Base-by-base conservation (phyloP, 768 basidiomycete genomes). In the Stropharia rugosoannulata region DNA sequence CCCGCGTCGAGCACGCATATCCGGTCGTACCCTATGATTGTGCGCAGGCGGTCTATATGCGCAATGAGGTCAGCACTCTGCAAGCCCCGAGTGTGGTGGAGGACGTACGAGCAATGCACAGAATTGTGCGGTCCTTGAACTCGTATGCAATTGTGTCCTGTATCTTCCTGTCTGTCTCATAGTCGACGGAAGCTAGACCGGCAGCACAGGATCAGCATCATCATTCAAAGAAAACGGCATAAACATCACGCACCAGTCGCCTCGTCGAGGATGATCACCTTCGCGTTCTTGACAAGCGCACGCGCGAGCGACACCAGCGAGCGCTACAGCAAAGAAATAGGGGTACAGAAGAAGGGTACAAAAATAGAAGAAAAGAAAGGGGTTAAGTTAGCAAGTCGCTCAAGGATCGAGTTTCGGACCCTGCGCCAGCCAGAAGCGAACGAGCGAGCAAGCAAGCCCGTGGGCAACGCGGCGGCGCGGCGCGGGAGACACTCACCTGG, bases 1-100 rank as follows among this genome's bases (percentile, higher is more conserved):
- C 94, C 94, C 1, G 85, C 84, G 63, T 92, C 87, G 67, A 96
- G 83, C 15, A 95, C 94, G 62, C 92, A 87, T 35, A 97, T 90
- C 39, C 90, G 80, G 70, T 98, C 93, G 64, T 95, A 95, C 11
- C 83, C 79, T 58, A 95, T 85, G 63, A 96, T 94, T 1, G 95
- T 96, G 43, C 86, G 81, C 49, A 96, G 72, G 22, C 95, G 88
- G 70, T 96, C 91, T 85, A 66, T 44, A 29, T 35, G 44, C 40
- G 13, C 43, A 15, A 35, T 40, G 4, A 18, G 45, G 3, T 22
- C n/a, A 12, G 22, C 19, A 11, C 22, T n/a, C n/a, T 36, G 25
- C 29, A 36, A 37, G 38, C 5, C 8, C 9, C 22, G 25, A 16
- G 10, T 39, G 18, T n/a, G 27, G 22, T 4, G 42, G 15, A 4